A percentile compares a stretch with the other conserved stretches of the same genome.
phyloP scores from a whole-genome alignment of 192 early-diverging fungal species.

The Coemansia sp. region DNA sequence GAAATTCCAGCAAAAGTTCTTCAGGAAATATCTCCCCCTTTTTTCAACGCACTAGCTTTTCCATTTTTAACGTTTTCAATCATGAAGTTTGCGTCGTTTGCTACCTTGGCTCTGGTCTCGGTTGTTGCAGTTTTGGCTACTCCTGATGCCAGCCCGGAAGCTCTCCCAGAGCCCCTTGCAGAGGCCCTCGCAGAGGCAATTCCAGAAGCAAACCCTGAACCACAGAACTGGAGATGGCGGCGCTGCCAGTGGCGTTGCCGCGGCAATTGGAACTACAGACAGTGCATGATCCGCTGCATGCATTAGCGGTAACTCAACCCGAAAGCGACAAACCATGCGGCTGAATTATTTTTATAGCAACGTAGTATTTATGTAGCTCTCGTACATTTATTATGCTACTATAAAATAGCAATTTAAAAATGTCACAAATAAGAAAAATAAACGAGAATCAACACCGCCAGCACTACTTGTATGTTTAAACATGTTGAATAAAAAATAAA shows the following conservation, averaged over 20 bases:
- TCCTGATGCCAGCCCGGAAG: neutral
- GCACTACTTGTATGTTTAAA: no score
- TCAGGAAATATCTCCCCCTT: neutral
- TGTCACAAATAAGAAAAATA: no score
- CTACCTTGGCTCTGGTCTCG: neutral
- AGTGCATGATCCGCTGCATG: neutral
- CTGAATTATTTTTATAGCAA: no score
- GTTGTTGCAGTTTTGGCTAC: neutral
- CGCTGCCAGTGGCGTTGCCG: slow-evolving; percentile 12
- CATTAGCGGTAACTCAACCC: no score
- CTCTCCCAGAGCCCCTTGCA: neutral
- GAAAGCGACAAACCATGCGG: no score
- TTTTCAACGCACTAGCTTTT: neutral
- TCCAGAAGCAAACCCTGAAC: neutral
- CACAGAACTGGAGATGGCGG: neutral
- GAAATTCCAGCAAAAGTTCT: neutral
- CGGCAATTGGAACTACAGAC: slow-evolving; percentile 19
- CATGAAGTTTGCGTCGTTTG: neutral
- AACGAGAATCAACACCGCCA: no score
- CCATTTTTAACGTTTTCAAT: neutral
- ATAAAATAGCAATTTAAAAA: no score
- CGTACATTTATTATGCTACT: no score
- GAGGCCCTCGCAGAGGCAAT: no score
- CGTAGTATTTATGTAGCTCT: no score
- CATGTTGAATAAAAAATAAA: no score